A percentile compares a stretch with the other conserved stretches of the same genome.
These are phyloP conservation scores for Syzygium syzygioides DNA, from an alignment of 441 rosid genomes.

Conservation along the genomic window DNA sequence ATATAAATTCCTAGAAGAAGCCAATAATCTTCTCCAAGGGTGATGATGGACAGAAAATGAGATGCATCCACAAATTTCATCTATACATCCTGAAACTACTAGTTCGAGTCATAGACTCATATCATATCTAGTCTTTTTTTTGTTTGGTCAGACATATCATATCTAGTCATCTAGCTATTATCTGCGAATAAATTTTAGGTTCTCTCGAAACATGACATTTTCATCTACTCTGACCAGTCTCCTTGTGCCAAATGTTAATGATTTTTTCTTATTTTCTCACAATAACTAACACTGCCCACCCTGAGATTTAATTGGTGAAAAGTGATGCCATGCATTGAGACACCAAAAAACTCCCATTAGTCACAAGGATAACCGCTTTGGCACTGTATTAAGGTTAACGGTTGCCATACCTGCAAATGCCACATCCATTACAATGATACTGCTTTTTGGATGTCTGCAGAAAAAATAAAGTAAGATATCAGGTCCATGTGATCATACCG, in stretches of 20 bases:
- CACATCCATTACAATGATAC: slow-evolving; percentile 85
- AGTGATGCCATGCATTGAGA: background rate
- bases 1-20: background rate
- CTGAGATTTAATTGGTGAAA: background rate
- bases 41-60: background rate
- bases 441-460: slow-evolving; percentile 74
- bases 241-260: background rate
- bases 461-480: background rate
- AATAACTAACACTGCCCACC: background rate
- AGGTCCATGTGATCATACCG: background rate
- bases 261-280: background rate
- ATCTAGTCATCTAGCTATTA: background rate
- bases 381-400: background rate
- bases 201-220: background rate
- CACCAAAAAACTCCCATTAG: background rate
- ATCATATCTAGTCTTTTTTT: background rate
- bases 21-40: background rate
- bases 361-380: background rate
- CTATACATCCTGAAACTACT: background rate
- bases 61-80: background rate
- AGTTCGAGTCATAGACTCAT: background rate
- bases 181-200: background rate
- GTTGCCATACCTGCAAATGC: slow-evolving; percentile 73
- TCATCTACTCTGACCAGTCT: background rate
- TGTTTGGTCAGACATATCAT: background rate